These are phyloP conservation scores for Beta lomatogona DNA, from an alignment of 179 eudicot genomes.

Conservation along the genomic window DNA sequence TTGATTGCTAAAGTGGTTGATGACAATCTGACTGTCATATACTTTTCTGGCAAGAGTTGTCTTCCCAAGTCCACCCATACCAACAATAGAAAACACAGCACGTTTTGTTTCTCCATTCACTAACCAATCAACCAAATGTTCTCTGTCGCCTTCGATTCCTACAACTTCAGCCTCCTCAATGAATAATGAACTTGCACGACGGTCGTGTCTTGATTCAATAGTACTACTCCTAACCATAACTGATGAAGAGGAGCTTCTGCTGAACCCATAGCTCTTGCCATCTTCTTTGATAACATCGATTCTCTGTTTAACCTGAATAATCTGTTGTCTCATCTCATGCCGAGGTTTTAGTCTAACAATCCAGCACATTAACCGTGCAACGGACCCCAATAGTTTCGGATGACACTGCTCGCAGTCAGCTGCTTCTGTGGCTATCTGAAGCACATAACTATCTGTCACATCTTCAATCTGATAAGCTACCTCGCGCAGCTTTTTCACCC, in stretches of 20 bases:
- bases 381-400: neutral
- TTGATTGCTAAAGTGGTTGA: conserved; percentile 23
- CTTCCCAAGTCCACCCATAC: conserved; percentile 42
- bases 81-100: conserved; percentile 26
- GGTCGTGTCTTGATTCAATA: conserved; percentile 25
- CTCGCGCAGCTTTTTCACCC: conserved; percentile 31
- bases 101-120: conserved; percentile 12
- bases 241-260: neutral
- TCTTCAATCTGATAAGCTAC: conserved; percentile 27
- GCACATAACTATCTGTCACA: conserved; percentile 20
- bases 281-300: conserved; percentile 15
- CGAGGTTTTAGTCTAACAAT: neutral
- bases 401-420: neutral
- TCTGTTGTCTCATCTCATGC: conserved; percentile 11
- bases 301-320: neutral
- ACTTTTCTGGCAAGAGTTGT: conserved; percentile 35
- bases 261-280: conserved; percentile 9
- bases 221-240: neutral
- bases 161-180: conserved; percentile 34
- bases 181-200: conserved; percentile 27
- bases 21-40: conserved; percentile 24
- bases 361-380: conserved; percentile 3
- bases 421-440: conserved; percentile 21
- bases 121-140: conserved; percentile 30
- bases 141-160: conserved; percentile 30